Percentiles rank a stretch among this genome's conserved stretches.
Evolutionary conservation across 2,329 filamentous ascomycete species (phyloP).

Genomic region (Raffaelea deltoideospora): DNA sequence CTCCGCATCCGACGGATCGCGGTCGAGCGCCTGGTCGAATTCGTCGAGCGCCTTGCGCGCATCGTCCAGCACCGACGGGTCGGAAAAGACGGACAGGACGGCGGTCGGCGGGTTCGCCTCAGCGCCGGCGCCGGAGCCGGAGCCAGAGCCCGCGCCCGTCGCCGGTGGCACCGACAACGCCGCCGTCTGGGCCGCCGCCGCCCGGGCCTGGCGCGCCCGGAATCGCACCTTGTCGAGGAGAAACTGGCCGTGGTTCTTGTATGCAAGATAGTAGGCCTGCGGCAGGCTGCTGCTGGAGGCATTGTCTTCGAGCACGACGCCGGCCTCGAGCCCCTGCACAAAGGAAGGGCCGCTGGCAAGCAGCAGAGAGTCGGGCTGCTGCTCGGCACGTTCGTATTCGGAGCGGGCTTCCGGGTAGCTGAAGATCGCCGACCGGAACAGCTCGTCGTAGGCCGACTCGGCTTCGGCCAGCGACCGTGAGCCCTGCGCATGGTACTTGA

Average conservation of each 20-base stretch:
- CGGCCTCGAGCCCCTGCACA: constrained; percentile 34
- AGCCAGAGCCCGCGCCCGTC: too few species aligned
- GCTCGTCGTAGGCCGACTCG: constrained; percentile 61
- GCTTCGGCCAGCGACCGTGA: constrained; percentile 62
- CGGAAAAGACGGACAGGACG: constrained; percentile 14
- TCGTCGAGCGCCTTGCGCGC: constrained; percentile 35
- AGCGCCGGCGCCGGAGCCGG: too few species aligned
- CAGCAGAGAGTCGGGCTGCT: constrained; percentile 33
- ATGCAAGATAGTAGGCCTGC: constrained; percentile 81
- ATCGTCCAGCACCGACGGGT: constrained; percentile 20
- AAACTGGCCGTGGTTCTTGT: constrained; percentile 93
- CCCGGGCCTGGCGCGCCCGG: constrained; percentile 20
- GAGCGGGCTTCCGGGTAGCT: constrained; percentile 75
- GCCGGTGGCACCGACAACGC: constrained; percentile 9
- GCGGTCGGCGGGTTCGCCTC: not conserved
- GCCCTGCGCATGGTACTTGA: constrained; percentile 85
- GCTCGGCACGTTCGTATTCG: constrained; percentile 62
- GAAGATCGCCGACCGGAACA: constrained; percentile 91
- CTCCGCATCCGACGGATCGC: constrained; percentile 52
- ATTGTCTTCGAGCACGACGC: constrained; percentile 51
- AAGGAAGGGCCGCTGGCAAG: constrained; percentile 31
- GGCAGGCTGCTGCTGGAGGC: constrained; percentile 66
- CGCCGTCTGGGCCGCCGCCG: not conserved
- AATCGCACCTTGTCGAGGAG: constrained; percentile 58
- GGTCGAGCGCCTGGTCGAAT: constrained; percentile 43